These are phyloP conservation scores for Lentinula guzmanii DNA, from an alignment of 768 basidiomycete species.

Conservation along the genomic window DNA sequence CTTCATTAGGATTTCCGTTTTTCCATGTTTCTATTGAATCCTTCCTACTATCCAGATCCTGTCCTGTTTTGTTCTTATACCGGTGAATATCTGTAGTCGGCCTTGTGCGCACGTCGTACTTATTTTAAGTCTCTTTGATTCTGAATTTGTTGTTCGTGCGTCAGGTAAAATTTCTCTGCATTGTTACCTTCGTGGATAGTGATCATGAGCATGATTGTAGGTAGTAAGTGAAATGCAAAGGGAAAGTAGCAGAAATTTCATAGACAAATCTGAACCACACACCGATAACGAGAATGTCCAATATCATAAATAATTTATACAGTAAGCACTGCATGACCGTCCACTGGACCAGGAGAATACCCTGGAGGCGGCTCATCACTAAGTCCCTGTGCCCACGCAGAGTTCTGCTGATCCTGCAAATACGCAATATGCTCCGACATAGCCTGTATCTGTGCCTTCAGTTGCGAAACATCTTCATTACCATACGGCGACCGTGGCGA, in stretches of 20 bases:
- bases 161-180: background rate
- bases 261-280: no score
- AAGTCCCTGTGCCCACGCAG: conserved; percentile 10
- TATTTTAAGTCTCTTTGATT: background rate
- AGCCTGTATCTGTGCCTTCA: conserved; percentile 1
- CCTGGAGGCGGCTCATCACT: conserved; percentile 12
- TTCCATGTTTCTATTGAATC: background rate
- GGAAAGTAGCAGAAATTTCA: no score
- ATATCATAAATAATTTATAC: background rate
- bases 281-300: no score
- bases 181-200: background rate
- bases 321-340: background rate
- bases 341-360: conserved; percentile 2
- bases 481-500: background rate
- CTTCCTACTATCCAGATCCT: background rate
- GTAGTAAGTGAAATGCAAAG: no score
- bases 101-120: background rate
- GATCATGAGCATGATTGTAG: no score
- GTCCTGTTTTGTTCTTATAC: background rate
- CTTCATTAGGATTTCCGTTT: background rate
- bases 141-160: background rate
- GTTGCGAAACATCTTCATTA: background rate
- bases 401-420: conserved; percentile 6
- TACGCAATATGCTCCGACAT: conserved; percentile 9
- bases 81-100: background rate